Base-by-base conservation (phyloP, 2,329 filamentous ascomycete species). In the Penicillium aurantiogriseum region DNA sequence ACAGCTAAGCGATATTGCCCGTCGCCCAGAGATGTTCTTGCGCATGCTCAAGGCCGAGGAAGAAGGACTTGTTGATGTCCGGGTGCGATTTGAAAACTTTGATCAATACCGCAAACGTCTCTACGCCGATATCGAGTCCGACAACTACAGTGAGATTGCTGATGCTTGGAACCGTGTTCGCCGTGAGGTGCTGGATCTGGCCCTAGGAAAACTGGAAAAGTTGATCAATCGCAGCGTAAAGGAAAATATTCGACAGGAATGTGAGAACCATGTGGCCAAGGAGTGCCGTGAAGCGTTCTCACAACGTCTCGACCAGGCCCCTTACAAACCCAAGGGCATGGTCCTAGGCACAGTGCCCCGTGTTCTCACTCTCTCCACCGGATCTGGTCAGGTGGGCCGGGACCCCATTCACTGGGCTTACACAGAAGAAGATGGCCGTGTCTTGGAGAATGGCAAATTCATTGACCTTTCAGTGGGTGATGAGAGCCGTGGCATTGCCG, bases 31-130 rank as follows among this genome's bases (percentile, higher is more conserved):
- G 63, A 81, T 96, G 27, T 99, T 94, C 72, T 79, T 99, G 55
- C 93, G 95, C 77, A 99, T 99, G 94, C 86, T 97, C 74, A 95
- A 92, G 73, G 94, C 94, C 2, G 94, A 99, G 74, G 89, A 94
- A 68, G 94, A 99, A 72, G 92, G 93, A 2, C 80, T 99, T 1
- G 84, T 99, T 15, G 91, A 96, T 58, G 90, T 99, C 54, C 87
- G 85, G 65, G 85, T 97, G 19, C 84, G 84, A 15, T 83, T 97
- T 72, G 86, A 91, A 66, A 86, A 89, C 54, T 87, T 90, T 66
- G 85, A 88, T 7, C 84, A 88, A 35, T 92, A 96, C 79, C 87
- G 87, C 57, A 84, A 86, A 50, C 86, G 89, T 52, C 83, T 99
- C 5, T 89, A 91, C 70, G 82, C 85, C 47, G 89, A 94, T 67